Evolutionary conservation across 345 rosid species (phyloP).

Genomic region (Geranium brycei): DNA sequence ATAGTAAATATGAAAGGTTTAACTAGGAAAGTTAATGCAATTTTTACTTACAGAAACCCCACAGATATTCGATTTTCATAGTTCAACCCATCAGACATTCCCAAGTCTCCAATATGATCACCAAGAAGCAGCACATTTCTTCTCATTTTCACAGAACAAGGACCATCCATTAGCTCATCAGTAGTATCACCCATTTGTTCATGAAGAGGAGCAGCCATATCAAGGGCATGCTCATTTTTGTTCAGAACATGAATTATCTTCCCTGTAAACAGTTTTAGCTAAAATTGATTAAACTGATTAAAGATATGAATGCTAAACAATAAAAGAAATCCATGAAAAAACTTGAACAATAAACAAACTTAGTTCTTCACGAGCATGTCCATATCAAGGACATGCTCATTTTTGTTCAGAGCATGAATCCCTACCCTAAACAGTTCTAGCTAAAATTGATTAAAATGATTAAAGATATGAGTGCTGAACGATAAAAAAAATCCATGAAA

Average conservation of each 20-base stretch:
- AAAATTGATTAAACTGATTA: background rate
- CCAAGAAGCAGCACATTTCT: constrained; percentile 79
- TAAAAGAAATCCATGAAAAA: background rate
- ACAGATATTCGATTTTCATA: constrained; percentile 62
- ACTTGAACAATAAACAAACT: background rate
- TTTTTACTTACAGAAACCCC: constrained; percentile 63
- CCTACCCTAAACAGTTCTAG: constrained; percentile 34
- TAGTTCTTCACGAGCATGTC: no score
- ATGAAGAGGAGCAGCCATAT: constrained; percentile 78
- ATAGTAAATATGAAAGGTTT: background rate
- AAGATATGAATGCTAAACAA: background rate
- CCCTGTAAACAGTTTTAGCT: constrained; percentile 25
- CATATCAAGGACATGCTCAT: constrained; percentile 84
- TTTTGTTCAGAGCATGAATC: constrained; percentile 75
- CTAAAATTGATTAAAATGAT: background rate
- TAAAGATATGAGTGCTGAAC: background rate
- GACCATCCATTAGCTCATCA: constrained; percentile 22
- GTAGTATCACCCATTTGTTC: constrained; percentile 33
- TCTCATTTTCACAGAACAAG: constrained; percentile 42
- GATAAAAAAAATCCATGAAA: background rate
- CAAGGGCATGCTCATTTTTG: constrained; percentile 84
- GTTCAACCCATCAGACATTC: constrained; percentile 81
- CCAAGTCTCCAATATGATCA: constrained; percentile 72
- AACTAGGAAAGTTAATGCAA: background rate
- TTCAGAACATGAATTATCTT: constrained; percentile 71